Conservation (phyloP, 2,329 filamentous ascomycete species). For the Fusarium coicis region DNA sequence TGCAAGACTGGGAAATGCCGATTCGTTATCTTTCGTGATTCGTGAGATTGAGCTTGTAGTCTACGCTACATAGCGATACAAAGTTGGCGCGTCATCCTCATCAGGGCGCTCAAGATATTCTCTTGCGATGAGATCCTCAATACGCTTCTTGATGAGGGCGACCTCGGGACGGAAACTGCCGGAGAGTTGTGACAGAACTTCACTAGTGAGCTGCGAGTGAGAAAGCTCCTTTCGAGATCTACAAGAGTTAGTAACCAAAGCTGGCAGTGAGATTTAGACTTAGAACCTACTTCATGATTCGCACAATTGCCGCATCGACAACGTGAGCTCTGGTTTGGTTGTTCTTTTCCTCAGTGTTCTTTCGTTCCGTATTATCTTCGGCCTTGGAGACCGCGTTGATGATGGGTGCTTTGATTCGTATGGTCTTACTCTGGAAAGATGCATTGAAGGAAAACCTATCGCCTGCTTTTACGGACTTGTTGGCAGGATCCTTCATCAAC, state of each 20-base stretch:
- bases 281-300: slow-evolving; percentile 82
- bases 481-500: slow-evolving; percentile 81
- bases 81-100: slow-evolving; percentile 71
- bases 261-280: not conserved
- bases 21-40: slow-evolving; percentile 39
- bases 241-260: slow-evolving; percentile 19
- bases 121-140: slow-evolving; percentile 79
- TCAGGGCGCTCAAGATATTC: slow-evolving; percentile 80
- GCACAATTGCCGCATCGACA: slow-evolving; percentile 80
- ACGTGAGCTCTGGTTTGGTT: slow-evolving; percentile 76
- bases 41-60: slow-evolving; percentile 24
- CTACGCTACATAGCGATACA: slow-evolving; percentile 78
- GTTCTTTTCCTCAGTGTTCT: slow-evolving; percentile 80
- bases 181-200: slow-evolving; percentile 76
- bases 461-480: slow-evolving; percentile 78
- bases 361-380: slow-evolving; percentile 76
- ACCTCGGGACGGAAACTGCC: slow-evolving; percentile 81
- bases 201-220: slow-evolving; percentile 75
- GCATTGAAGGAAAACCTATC: slow-evolving; percentile 88
- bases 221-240: slow-evolving; percentile 79
- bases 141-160: slow-evolving; percentile 81
- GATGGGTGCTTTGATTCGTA: slow-evolving; percentile 90
- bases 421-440: slow-evolving; percentile 81
- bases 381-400: slow-evolving; percentile 86
- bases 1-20: slow-evolving; percentile 27